Percentiles rank a stretch among this genome's conserved stretches.
These are phyloP conservation scores for Cutaneotrichosporon sp. DNA, from an alignment of 1,284 basidiomycete species.

Conservation along the genomic window DNA sequence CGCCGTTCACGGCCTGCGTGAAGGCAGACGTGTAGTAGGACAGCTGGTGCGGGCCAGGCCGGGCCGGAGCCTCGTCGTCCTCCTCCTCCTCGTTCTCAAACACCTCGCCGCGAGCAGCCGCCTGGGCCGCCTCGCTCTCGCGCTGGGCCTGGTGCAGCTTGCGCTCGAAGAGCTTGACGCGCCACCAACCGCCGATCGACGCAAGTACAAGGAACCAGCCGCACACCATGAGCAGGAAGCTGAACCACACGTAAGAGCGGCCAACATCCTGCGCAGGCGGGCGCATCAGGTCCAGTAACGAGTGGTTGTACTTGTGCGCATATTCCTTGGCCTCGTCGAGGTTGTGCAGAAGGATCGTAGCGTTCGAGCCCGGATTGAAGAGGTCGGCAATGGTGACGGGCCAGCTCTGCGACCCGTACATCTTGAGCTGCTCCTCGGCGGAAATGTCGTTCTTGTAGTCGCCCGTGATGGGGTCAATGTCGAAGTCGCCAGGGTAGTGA, in stretches of 20 bases:
- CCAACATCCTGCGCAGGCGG: conserved; percentile 49
- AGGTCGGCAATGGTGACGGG: neutral
- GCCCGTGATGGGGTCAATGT: conserved; percentile 32
- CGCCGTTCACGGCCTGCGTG: conserved; percentile 35
- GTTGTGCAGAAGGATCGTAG: conserved; percentile 39
- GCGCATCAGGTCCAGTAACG: conserved; percentile 40
- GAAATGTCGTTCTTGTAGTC: conserved; percentile 33
- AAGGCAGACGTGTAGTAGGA: conserved; percentile 45
- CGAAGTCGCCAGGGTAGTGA: conserved; percentile 41
- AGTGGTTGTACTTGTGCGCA: conserved; percentile 48
- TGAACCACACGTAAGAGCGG: conserved; percentile 72
- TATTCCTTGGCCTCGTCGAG: conserved; percentile 54
- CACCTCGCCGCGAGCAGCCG: conserved; percentile 27
- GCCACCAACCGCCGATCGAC: conserved; percentile 75
- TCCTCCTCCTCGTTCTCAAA: conserved; percentile 13
- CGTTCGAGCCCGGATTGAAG: conserved; percentile 12
- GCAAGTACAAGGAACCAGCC: conserved; percentile 89
- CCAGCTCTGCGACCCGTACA: neutral
- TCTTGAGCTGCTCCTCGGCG: conserved; percentile 23
- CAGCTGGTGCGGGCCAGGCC: conserved; percentile 30
- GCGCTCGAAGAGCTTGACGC: conserved; percentile 67
- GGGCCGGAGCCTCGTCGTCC: conserved; percentile 21
- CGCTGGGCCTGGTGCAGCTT: conserved; percentile 41
- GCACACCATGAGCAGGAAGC: conserved; percentile 87
- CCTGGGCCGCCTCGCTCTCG: conserved; percentile 45